Conservation (phyloP, 129 eudicot genomes). For the Lactuca sativa region DNA sequence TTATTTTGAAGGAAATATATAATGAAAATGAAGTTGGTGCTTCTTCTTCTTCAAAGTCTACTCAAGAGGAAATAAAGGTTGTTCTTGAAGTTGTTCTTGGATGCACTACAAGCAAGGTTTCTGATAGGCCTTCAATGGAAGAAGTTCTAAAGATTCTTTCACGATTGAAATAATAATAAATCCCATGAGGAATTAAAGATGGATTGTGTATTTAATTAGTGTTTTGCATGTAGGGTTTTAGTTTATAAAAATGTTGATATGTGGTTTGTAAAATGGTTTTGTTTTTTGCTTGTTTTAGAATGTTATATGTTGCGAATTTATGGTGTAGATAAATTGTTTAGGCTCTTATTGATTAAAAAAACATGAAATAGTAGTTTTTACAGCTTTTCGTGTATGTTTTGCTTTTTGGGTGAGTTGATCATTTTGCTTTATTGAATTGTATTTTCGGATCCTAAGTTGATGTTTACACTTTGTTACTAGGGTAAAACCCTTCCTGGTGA, state of each 20-base stretch:
- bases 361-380: conserved; percentile 13
- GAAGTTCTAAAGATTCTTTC: conserved; percentile 63
- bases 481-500: no score
- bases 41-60: conserved; percentile 37
- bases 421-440: not conserved
- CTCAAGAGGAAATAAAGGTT: conserved; percentile 50
- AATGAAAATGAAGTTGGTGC: conserved; percentile 48
- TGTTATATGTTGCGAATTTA: conserved; percentile 22
- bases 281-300: conserved; percentile 32
- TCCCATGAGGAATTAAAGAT: conserved; percentile 25
- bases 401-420: conserved; percentile 1
- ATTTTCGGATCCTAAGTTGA: no score
- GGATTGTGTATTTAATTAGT: conserved; percentile 10
- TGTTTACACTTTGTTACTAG: no score
- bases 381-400: conserved; percentile 10
- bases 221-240: conserved; percentile 6
- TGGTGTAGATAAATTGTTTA: conserved; percentile 6
- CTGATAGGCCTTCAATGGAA: conserved; percentile 74
- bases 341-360: conserved; percentile 19
- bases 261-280: conserved; percentile 31
- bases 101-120: conserved; percentile 57
- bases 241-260: conserved; percentile 26
- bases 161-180: conserved; percentile 28
- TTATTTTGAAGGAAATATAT: conserved; percentile 48
- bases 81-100: conserved; percentile 61